phyloP scores from a whole-genome alignment of 2,329 filamentous ascomycete genomes.

The Monilinia fructigena region DNA sequence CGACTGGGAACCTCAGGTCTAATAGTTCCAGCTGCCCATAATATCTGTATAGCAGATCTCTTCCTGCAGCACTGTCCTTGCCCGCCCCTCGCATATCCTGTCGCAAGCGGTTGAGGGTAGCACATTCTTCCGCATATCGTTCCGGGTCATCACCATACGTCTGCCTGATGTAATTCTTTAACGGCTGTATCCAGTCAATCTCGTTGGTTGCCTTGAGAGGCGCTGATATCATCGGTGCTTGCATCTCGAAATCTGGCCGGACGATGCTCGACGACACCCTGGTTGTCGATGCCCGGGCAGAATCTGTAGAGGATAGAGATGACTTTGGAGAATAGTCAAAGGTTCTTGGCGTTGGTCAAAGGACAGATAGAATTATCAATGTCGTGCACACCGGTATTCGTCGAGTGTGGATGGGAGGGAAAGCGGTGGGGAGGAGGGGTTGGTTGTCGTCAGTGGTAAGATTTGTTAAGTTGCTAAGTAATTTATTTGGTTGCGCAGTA shows the following conservation, averaged over 20 bases:
- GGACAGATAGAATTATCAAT: background rate
- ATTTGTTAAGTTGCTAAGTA: constrained; percentile 16
- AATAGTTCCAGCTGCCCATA: constrained; percentile 95
- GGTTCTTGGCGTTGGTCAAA: background rate
- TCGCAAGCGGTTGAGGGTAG: constrained; percentile 85
- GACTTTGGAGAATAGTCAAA: background rate
- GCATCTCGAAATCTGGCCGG: constrained; percentile 49
- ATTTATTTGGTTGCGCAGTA: constrained; percentile 22
- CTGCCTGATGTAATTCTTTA: constrained; percentile 90
- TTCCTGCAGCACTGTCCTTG: constrained; percentile 89
- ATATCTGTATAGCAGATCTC: constrained; percentile 93
- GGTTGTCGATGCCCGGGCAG: constrained; percentile 17
- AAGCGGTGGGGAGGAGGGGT: constrained; percentile 24
- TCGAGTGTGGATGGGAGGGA: constrained; percentile 10
- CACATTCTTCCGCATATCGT: constrained; percentile 92
- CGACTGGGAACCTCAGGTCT: constrained; percentile 91
- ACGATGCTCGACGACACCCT: constrained; percentile 17
- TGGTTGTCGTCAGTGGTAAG: constrained; percentile 18
- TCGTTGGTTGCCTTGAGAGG: constrained; percentile 94
- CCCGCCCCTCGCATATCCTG: constrained; percentile 98
- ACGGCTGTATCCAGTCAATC: constrained; percentile 92
- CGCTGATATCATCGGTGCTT: constrained; percentile 92
- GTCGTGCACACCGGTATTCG: constrained; percentile 15
- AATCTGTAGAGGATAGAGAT: background rate
- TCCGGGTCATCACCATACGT: constrained; percentile 97